Evolutionary conservation across 192 early-diverging fungal genomes (phyloP).

Genomic region (Backusella psychrophila): DNA sequence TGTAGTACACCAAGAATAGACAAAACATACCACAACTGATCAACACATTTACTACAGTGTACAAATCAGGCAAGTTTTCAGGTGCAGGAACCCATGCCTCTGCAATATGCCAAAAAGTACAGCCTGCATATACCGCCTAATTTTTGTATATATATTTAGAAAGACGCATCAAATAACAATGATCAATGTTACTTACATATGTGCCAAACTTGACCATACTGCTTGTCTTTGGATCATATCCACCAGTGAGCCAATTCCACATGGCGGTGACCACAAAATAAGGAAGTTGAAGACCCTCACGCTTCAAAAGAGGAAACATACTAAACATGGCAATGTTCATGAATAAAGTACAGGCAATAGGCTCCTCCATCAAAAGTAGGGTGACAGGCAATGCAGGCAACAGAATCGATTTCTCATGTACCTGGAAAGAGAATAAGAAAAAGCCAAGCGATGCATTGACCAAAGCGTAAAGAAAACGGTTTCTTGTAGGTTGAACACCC

Average conservation of each 20-base stretch:
- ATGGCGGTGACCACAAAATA: slow-evolving; percentile 66
- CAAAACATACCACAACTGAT: slow-evolving; percentile 68
- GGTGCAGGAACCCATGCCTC: slow-evolving; percentile 66
- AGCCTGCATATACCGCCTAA: slow-evolving; percentile 39
- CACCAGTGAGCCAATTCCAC: slow-evolving; percentile 69
- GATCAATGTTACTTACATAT: background rate
- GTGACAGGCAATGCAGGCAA: slow-evolving; percentile 78
- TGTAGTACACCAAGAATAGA: slow-evolving; percentile 68
- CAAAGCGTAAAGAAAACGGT: slow-evolving; percentile 67
- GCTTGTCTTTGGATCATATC: background rate
- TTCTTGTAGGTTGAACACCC: slow-evolving; percentile 51
- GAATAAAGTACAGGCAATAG: slow-evolving; percentile 60
- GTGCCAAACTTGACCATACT: background rate
- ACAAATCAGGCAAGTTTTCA: slow-evolving; percentile 74
- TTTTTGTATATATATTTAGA: background rate
- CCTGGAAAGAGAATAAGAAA: slow-evolving; percentile 96
- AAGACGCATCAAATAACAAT: background rate
- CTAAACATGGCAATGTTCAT: slow-evolving; percentile 84
- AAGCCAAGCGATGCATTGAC: slow-evolving; percentile 82
- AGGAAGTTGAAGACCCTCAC: slow-evolving; percentile 69
- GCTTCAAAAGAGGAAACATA: slow-evolving; percentile 84
- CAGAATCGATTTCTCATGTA: slow-evolving; percentile 97
- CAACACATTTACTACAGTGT: slow-evolving; percentile 74
- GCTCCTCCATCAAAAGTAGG: slow-evolving; percentile 71
- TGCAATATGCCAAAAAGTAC: slow-evolving; percentile 55